Conservation (phyloP, 1,284 basidiomycete species). For the Gymnopus androsaceus region DNA sequence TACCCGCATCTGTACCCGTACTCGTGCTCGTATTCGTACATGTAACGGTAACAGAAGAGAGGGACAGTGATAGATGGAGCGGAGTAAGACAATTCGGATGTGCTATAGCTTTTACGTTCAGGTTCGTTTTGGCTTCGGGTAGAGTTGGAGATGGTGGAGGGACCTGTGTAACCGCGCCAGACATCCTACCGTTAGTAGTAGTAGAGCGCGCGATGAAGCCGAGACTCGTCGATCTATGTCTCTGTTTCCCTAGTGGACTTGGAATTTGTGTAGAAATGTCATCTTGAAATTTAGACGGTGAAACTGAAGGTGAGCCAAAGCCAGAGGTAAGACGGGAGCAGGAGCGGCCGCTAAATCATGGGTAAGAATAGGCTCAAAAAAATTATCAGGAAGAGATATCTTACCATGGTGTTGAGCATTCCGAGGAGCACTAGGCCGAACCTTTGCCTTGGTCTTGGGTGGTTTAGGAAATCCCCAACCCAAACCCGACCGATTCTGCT, state of each 20-base stretch:
- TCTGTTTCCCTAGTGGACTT: neutral
- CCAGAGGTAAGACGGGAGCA: no score
- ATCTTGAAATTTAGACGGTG: neutral
- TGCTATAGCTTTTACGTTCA: no score
- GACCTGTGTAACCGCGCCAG: neutral
- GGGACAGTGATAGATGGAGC: no score
- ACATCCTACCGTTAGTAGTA: no score
- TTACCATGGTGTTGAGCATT: neutral
- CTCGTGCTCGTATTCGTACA: neutral
- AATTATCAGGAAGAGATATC: neutral
- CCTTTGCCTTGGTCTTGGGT: no score
- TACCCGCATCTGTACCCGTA: neutral
- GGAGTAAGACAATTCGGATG: constrained; percentile 4
- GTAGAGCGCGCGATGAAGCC: no score
- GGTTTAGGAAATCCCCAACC: constrained; percentile 6
- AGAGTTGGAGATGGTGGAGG: neutral
- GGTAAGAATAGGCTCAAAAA: neutral
- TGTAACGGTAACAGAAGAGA: neutral
- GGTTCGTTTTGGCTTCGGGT: neutral
- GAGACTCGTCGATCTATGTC: constrained; percentile 9
- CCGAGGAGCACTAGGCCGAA: no score
- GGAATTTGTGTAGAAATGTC: neutral
- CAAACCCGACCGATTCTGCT: no score
- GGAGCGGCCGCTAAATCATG: no score
- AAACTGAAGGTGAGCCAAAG: neutral